A percentile compares a stretch with the other conserved stretches of the same genome.
These are phyloP conservation scores for Clitocybe nebularis DNA, from an alignment of 1,284 basidiomycete genomes.

Conservation along the genomic window DNA sequence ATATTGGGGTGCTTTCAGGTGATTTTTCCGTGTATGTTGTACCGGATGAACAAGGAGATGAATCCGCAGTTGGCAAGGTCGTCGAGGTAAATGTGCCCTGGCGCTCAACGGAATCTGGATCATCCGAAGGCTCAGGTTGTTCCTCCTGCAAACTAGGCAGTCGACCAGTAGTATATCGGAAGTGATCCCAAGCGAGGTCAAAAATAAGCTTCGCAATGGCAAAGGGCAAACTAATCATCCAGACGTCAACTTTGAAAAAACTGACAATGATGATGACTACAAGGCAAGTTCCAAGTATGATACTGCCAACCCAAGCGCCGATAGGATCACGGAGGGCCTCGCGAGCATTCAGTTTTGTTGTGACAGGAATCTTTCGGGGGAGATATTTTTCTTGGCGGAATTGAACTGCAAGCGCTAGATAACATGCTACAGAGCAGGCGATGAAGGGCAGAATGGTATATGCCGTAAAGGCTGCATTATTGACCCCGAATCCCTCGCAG, in stretches of 20 bases:
- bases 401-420: conserved; percentile 49
- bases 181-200: conserved; percentile 63
- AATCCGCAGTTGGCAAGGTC: conserved; percentile 8
- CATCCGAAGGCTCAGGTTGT: conserved; percentile 4
- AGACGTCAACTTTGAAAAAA: conserved; percentile 66
- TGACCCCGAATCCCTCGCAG: conserved; percentile 60
- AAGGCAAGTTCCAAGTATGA: conserved; percentile 47
- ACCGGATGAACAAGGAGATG: neutral
- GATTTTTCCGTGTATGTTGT: neutral
- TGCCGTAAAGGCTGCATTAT: conserved; percentile 66
- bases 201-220: conserved; percentile 71
- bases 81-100: conserved; percentile 18
- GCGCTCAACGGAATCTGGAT: conserved; percentile 10
- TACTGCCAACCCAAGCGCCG: conserved; percentile 49
- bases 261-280: conserved; percentile 51
- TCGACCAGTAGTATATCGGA: conserved; percentile 28
- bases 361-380: conserved; percentile 39
- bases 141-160: conserved; percentile 12
- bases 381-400: conserved; percentile 52
- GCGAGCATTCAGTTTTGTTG: conserved; percentile 37
- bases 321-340: conserved; percentile 48
- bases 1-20: neutral
- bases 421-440: conserved; percentile 55
- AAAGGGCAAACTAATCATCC: conserved; percentile 85
- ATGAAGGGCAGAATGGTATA: conserved; percentile 73